Evolutionary conservation across 2,329 filamentous ascomycete species (phyloP).

Genomic region (Penicillium sp.): DNA sequence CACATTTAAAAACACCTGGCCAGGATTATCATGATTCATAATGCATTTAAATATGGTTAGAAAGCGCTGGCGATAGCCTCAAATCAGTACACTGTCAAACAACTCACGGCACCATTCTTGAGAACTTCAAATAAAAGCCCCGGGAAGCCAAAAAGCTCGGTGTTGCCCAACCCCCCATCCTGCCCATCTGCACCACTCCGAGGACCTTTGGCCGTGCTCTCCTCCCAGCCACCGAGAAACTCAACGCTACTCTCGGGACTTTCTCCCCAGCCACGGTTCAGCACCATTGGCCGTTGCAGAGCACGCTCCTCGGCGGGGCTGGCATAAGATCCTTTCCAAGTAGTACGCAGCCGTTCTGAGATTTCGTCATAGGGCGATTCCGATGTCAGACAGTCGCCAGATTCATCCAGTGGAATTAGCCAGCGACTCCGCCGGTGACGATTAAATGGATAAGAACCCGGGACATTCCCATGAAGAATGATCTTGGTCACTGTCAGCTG

Average conservation of each 20-base stretch:
- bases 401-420: slow-evolving; percentile 59
- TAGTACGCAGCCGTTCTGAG: slow-evolving; percentile 63
- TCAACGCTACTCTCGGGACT: slow-evolving; percentile 88
- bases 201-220: slow-evolving; percentile 53
- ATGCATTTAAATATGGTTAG: slow-evolving; percentile 6
- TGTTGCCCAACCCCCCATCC: slow-evolving; percentile 63
- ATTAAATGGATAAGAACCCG: slow-evolving; percentile 95
- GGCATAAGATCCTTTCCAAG: slow-evolving; percentile 67
- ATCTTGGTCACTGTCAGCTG: slow-evolving; percentile 84
- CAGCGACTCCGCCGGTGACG: slow-evolving; percentile 85
- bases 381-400: slow-evolving; percentile 57
- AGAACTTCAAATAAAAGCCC: slow-evolving; percentile 93
- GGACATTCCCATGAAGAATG: slow-evolving; percentile 91
- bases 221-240: slow-evolving; percentile 81
- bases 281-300: slow-evolving; percentile 67
- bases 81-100: slow-evolving; percentile 77
- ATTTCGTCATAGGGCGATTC: slow-evolving; percentile 76
- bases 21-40: slow-evolving; percentile 5
- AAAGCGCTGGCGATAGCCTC: not conserved
- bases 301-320: slow-evolving; percentile 53
- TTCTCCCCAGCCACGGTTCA: slow-evolving; percentile 88
- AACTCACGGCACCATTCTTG: slow-evolving; percentile 86
- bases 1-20: not conserved
- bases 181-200: slow-evolving; percentile 43
- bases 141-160: slow-evolving; percentile 88